Percentiles rank a stretch among this genome's conserved stretches.
These are phyloP conservation scores for Naganishia sp. DNA, from an alignment of 1,284 basidiomycete genomes.

Conservation along the genomic window DNA sequence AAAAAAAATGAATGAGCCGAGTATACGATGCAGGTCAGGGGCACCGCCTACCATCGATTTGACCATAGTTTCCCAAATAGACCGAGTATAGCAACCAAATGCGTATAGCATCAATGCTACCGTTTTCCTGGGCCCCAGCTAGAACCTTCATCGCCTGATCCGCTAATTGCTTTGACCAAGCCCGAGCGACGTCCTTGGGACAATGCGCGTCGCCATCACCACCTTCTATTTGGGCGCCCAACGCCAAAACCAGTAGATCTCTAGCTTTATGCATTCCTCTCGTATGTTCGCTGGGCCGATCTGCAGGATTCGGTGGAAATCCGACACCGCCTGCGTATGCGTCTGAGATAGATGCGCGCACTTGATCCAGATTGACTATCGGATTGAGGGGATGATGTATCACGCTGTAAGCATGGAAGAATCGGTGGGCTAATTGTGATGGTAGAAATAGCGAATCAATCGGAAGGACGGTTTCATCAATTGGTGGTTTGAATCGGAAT, in stretches of 20 bases:
- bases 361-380: conserved; percentile 23
- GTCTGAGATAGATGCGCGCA: conserved; percentile 21
- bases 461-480: conserved; percentile 19
- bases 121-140: conserved; percentile 4
- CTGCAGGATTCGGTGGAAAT: conserved; percentile 2
- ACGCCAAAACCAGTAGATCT: conserved; percentile 28
- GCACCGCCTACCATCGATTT: conserved; percentile 24
- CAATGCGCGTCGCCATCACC: conserved; percentile 32
- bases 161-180: conserved; percentile 26
- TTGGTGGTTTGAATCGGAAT: conserved; percentile 16
- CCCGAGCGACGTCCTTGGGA: conserved; percentile 27
- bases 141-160: conserved; percentile 19
- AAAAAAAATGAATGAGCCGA: not conserved
- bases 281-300: not conserved
- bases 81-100: conserved; percentile 23
- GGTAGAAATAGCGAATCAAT: conserved; percentile 30
- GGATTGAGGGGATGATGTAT: conserved; percentile 27
- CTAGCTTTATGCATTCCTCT: conserved; percentile 20
- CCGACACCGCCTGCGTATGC: conserved; percentile 19
- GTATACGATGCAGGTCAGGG: not conserved
- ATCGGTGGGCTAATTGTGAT: conserved; percentile 27
- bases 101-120: conserved; percentile 21
- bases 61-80: conserved; percentile 28
- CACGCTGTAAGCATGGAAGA: conserved; percentile 28
- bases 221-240: conserved; percentile 32